Conservation (phyloP, 805 yeast genomes). For the Kluyveromyces nonfermentans region DNA sequence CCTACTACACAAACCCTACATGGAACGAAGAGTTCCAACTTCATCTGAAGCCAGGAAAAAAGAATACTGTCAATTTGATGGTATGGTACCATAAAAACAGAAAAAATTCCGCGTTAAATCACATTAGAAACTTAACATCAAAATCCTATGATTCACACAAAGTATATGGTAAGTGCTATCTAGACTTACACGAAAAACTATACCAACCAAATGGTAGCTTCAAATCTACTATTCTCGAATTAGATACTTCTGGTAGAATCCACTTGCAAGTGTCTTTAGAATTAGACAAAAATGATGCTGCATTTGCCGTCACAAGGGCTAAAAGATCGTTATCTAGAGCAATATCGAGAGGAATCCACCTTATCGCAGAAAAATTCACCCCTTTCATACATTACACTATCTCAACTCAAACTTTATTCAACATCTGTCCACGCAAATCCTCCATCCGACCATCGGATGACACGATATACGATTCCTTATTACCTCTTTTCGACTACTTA, state of each 20-base stretch:
- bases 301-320: slow-evolving; percentile 72
- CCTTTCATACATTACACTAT: slow-evolving; percentile 47
- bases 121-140: not conserved
- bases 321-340: slow-evolving; percentile 54
- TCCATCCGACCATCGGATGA: slow-evolving; percentile 18
- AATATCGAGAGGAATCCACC: slow-evolving; percentile 55
- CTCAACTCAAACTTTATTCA: slow-evolving; percentile 49
- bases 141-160: not conserved
- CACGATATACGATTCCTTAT: slow-evolving; percentile 53
- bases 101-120: not conserved
- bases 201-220: not conserved
- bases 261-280: slow-evolving; percentile 65
- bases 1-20: slow-evolving; percentile 55
- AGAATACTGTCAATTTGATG: not conserved
- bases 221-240: not conserved
- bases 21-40: slow-evolving; percentile 63
- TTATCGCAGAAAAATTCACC: slow-evolving; percentile 67
- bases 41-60: not conserved
- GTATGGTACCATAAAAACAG: not conserved
- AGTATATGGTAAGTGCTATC: not conserved
- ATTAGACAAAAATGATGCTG: slow-evolving; percentile 68
- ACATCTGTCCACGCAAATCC: slow-evolving; percentile 34
- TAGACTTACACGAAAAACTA: not conserved
- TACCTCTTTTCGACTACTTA: slow-evolving; percentile 66
- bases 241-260: slow-evolving; percentile 59